Conservation (phyloP, 768 basidiomycete genomes). For the Kwoniella shandongensis region DNA sequence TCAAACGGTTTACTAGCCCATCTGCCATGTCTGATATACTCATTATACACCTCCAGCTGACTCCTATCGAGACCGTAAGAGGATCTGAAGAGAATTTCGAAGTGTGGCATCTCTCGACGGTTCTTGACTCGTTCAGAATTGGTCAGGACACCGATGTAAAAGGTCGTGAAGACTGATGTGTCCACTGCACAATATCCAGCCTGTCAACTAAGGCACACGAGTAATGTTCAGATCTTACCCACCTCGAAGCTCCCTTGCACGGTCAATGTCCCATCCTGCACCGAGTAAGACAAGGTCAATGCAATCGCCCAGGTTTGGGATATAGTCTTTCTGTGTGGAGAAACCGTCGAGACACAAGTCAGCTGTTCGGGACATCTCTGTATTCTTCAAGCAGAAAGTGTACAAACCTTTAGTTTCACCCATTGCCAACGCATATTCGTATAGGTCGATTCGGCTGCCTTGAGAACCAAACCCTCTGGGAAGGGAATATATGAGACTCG, state of each 20-base stretch:
- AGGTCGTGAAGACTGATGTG: constrained; percentile 71
- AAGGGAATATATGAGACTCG: not conserved
- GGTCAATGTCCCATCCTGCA: constrained; percentile 74
- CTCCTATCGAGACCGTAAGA: constrained; percentile 72
- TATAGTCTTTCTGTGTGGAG: constrained; percentile 69
- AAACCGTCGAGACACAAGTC: not conserved
- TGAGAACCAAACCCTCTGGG: constrained; percentile 66
- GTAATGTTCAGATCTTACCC: constrained; percentile 20
- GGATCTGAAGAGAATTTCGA: constrained; percentile 71
- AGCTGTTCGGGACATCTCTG: not conserved
- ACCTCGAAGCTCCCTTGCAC: constrained; percentile 77
- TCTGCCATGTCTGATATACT: constrained; percentile 56
- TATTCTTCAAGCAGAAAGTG: not conserved
- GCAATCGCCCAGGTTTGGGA: constrained; percentile 76
- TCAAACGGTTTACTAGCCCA: constrained; percentile 43
- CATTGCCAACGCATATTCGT: constrained; percentile 67
- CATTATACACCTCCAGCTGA: constrained; percentile 72
- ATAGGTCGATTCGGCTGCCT: constrained; percentile 69
- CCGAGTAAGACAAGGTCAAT: constrained; percentile 76
- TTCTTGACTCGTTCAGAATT: constrained; percentile 57
- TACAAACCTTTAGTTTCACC: constrained; percentile 66
- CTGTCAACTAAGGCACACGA: not conserved
- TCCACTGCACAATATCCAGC: constrained; percentile 59
- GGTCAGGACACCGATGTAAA: constrained; percentile 70
- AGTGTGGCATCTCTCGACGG: constrained; percentile 59